Conservation (phyloP, 2,329 filamentous ascomycete species). For the Albophoma yamanashiensis region DNA sequence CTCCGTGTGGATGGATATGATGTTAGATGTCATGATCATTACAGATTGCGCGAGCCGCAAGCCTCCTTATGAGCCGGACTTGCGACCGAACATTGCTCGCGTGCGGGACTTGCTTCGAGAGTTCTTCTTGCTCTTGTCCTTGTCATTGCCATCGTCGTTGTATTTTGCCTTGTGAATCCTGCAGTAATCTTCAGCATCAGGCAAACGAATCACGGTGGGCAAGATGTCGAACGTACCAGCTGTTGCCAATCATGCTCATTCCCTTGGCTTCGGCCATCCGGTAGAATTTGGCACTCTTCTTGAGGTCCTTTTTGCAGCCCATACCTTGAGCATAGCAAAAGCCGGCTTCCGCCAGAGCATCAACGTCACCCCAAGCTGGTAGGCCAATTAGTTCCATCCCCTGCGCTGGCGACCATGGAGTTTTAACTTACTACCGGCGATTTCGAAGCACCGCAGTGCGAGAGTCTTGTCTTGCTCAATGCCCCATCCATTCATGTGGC, state of each 20-base stretch:
- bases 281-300: conserved; percentile 87
- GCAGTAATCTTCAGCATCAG: background rate
- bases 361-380: conserved; percentile 80
- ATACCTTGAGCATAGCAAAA: conserved; percentile 93
- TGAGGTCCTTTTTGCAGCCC: conserved; percentile 91
- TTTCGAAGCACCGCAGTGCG: conserved; percentile 88
- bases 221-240: conserved; percentile 58
- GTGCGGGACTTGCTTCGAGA: conserved; percentile 65
- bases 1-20: conserved; percentile 21
- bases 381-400: background rate
- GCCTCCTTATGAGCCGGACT: conserved; percentile 12
- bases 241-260: conserved; percentile 96
- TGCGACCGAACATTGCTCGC: conserved; percentile 57
- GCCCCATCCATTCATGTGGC: conserved; percentile 97
- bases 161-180: conserved; percentile 99
- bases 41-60: conserved; percentile 2
- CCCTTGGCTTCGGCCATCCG: conserved; percentile 84
- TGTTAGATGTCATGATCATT: conserved; percentile 19
- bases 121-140: conserved; percentile 48
- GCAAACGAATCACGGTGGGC: background rate
- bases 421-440: conserved; percentile 62
- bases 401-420: background rate
- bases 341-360: conserved; percentile 86
- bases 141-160: conserved; percentile 47
- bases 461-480: conserved; percentile 85